Conservation (phyloP, 345 rosid species). For the Rubroshorea leprosula region DNA sequence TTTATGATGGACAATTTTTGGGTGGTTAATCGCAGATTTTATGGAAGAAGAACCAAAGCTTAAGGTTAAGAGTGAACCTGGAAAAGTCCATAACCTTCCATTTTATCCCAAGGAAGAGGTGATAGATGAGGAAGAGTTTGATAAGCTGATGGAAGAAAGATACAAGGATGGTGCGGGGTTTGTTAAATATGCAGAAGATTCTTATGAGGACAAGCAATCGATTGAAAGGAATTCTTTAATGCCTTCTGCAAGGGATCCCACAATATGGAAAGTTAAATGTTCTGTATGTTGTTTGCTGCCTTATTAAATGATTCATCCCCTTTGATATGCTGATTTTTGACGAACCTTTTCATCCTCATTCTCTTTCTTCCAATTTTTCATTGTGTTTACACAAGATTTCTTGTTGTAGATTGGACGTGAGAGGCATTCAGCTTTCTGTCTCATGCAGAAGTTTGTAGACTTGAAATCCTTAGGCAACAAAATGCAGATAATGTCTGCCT, state of each 20-base stretch:
- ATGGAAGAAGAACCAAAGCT: conserved; percentile 44
- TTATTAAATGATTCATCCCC: not conserved
- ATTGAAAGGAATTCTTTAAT: conserved; percentile 45
- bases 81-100: conserved; percentile 29
- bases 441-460: conserved; percentile 94
- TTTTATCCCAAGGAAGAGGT: conserved; percentile 79
- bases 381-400: conserved; percentile 15
- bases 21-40: conserved; percentile 30
- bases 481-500: conserved; percentile 64
- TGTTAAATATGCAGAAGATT: conserved; percentile 55
- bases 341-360: not conserved
- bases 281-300: conserved; percentile 37
- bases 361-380: not conserved
- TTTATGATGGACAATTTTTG: conserved; percentile 1
- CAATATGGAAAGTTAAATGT: conserved; percentile 91
- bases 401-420: conserved; percentile 72
- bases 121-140: conserved; percentile 67
- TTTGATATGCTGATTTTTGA: too few relatives aligned
- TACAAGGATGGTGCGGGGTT: conserved; percentile 50
- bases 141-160: conserved; percentile 80
- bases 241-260: conserved; percentile 55
- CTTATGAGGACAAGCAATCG: conserved; percentile 39
- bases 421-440: conserved; percentile 71
- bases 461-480: conserved; percentile 52
- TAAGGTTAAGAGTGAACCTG: conserved; percentile 37